Base-by-base conservation (phyloP, 192 early-diverging fungal species). In the Linnemannia zychae region DNA sequence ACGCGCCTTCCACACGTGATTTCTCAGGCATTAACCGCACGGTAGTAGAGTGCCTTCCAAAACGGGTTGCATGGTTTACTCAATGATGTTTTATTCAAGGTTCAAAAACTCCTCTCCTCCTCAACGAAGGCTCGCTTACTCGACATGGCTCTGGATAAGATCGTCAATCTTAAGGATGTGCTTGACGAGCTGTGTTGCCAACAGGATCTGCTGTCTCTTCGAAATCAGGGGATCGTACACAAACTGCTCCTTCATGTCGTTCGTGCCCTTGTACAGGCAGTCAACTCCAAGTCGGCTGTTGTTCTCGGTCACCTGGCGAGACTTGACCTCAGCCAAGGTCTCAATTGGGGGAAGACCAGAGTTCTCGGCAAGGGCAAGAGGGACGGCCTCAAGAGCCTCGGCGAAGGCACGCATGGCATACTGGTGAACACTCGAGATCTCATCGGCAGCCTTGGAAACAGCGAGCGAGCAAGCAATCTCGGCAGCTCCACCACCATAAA, bases 341-440 rank as follows among this genome's bases (percentile, higher is more conserved):
- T 99, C 98, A 73, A 99, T 99, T 47, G 99, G 98, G 7, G 95
- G 92, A 34, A 99, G 88, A 5, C 99, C 99, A 81, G 97, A 98
- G 94, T 99, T 99, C 87, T 99, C 98, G 34, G 99, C 97, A 46
- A 99, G 91, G 13, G 96, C 92, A 76, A 98, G 90, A 20, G 98
- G 97, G 46, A 97, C 95, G 18, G 97, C 96, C 81, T 99, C 99
- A 44, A 99, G 92, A 17, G 99, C 99, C 84, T 94, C 90, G 13
- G 98, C 96, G 88, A 99, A 99, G n/a, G 95, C 95, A 80, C 99
- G 94, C 96, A 99, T 98, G n/a, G 99, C 99, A 80, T 99, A 99
- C 90, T 99, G 99, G 91, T 99, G 98, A 73, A 99, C 68, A 67
- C 60, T 84, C n/a, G 60, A 82, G 63, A 93, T 88, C 77, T 93